Evolutionary conservation across 305 asterid species (phyloP), one percentile per base, ranked within the genome.

Genomic region (Fraxinus platypoda): DNA sequence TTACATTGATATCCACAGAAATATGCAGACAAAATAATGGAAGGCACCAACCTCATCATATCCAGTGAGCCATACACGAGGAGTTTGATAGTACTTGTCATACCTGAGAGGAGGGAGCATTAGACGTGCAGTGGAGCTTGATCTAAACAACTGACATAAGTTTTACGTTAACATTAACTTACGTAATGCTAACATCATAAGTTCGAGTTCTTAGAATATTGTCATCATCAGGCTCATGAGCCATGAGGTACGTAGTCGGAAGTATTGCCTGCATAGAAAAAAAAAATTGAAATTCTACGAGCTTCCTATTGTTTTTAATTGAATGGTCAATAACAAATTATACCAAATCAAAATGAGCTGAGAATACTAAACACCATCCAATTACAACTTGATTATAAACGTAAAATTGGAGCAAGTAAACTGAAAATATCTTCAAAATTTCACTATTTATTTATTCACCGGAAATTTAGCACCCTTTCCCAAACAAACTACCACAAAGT

Each of bases 21-120:
- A 81, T 79, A 74, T 19, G 82, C 75, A 35, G 33, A 64, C 26
- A 35, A 23, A 77, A 76, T 62, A 37, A 21, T 23, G 46, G 64
- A 33, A 78, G 85, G 30, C 68, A 76, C 90, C 59, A 78, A 94
- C 99, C 98, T 95, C 99, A 70, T 95, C 98, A 84, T 95, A 95
- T 83, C 99, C 99, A 81, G 98, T 94, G 77, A 95, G 98, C 99
- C 99, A 95, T 81, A 95, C 98, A 71, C 98, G 94, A 83, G 99
- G 99, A 43, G 99, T 96, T 91, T 96, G 99, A 89, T 94, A 96
- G 81, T 94, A 96, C 86, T 96, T 94, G 93, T 96, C 99, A 81
- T 94, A 94, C 93, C 99, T 95, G 81, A 59, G 68, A 81, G 66
- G n/a, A 86, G 75, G 81, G 73, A 74, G 59, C 37, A 79, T 79